phyloP scores from a whole-genome alignment of 1,284 basidiomycete genomes.

The Cutaneotrichosporon spelunceum region DNA sequence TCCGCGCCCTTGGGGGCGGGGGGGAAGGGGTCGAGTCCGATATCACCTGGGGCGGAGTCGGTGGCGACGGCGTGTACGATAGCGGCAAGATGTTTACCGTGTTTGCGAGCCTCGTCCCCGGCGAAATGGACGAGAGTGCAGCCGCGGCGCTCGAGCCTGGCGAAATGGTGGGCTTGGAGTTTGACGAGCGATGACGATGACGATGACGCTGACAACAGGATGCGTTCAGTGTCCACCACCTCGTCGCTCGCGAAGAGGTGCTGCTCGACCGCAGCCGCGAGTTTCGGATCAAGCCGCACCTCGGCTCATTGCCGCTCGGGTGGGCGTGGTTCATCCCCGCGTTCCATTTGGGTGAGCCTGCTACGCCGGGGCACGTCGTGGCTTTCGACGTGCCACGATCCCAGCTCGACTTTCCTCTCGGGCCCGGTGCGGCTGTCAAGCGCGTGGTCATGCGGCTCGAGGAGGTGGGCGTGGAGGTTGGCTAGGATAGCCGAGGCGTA shows the following conservation, averaged over 20 bases:
- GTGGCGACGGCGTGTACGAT: constrained; percentile 8
- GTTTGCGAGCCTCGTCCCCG: background rate
- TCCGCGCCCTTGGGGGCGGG: constrained; percentile 3
- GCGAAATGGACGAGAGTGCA: background rate
- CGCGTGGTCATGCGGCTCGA: constrained; percentile 54
- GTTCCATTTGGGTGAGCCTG: constrained; percentile 65
- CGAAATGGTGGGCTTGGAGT: constrained; percentile 10
- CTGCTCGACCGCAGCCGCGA: constrained; percentile 67
- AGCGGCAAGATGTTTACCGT: constrained; percentile 9
- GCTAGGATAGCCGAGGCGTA: too few species aligned
- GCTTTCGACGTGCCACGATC: constrained; percentile 21
- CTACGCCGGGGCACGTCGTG: constrained; percentile 2
- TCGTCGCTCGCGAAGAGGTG: constrained; percentile 43
- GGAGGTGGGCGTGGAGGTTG: background rate
- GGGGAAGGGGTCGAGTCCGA: constrained; percentile 10
- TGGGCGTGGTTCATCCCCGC: constrained; percentile 81
- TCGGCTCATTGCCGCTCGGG: constrained; percentile 70
- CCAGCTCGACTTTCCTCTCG: constrained; percentile 72
- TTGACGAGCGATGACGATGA: too few species aligned
- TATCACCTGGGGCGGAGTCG: constrained; percentile 15
- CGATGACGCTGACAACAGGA: constrained; percentile 26
- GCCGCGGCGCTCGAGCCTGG: constrained; percentile 15
- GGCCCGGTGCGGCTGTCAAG: constrained; percentile 63
- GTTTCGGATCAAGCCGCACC: constrained; percentile 71
- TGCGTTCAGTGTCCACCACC: constrained; percentile 29